phyloP scores from a whole-genome alignment of 2,329 filamentous ascomycete species.

The Ophiostoma novo-ulmi region DNA sequence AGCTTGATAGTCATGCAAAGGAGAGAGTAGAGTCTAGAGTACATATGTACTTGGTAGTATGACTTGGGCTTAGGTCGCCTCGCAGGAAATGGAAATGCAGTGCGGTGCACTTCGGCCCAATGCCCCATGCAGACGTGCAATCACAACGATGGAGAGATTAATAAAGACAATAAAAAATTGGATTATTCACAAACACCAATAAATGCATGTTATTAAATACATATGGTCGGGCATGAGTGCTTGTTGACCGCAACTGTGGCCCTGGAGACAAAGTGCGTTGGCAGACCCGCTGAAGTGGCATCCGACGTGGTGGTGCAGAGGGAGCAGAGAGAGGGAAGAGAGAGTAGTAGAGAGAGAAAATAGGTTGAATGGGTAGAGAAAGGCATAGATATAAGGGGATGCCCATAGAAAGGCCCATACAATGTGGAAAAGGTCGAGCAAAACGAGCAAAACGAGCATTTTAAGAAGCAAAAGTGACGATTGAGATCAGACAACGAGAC shows the following conservation, averaged over 20 bases:
- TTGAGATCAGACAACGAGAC: not conserved
- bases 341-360: not conserved
- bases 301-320: not conserved
- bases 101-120: conserved; percentile 2
- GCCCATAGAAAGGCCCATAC: not conserved
- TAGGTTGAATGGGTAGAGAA: not conserved
- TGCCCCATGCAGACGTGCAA: not conserved
- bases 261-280: conserved; percentile 2
- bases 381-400: not conserved
- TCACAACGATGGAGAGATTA: not conserved
- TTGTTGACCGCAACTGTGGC: conserved; percentile 13
- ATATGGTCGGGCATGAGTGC: not conserved
- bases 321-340: not conserved
- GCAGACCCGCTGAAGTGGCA: conserved; percentile 12
- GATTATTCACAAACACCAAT: not conserved
- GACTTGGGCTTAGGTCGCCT: not conserved
- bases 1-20: not conserved
- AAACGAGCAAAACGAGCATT: not conserved
- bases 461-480: not conserved
- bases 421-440: not conserved
- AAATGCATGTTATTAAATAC: not conserved
- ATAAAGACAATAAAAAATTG: not conserved
- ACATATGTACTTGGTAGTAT: too few relatives aligned
- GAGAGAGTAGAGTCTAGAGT: not conserved
- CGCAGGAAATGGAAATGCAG: not conserved